Conservation (phyloP, 106 monocot genomes). For the Dendrobium huoshanense region DNA sequence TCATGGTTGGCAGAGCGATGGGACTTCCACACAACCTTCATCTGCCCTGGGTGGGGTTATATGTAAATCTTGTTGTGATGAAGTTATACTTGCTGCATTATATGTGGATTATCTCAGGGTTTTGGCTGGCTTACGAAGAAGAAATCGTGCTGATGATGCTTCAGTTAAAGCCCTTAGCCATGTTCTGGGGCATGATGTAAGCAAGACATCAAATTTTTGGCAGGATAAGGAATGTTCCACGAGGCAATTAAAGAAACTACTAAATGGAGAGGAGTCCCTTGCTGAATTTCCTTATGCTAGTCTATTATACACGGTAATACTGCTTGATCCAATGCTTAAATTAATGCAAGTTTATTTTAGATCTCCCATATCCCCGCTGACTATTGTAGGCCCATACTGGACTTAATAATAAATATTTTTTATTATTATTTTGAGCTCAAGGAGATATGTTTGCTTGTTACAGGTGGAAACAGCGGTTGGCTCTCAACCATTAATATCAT, state of each 20-base stretch:
- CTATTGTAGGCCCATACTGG: background rate
- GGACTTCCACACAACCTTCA: slow-evolving; percentile 11
- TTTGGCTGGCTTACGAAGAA: slow-evolving; percentile 59
- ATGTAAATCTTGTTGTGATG: slow-evolving; percentile 74
- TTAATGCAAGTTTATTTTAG: background rate
- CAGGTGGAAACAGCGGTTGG: slow-evolving; percentile 72
- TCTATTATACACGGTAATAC: slow-evolving; percentile 56
- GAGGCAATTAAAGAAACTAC: slow-evolving; percentile 38
- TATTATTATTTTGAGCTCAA: background rate
- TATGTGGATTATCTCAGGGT: slow-evolving; percentile 87
- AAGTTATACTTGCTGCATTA: slow-evolving; percentile 51
- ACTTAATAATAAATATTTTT: background rate
- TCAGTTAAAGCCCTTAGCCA: slow-evolving; percentile 47
- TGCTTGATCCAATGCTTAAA: background rate
- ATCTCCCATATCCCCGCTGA: background rate
- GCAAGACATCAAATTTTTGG: slow-evolving; percentile 14
- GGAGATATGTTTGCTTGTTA: slow-evolving; percentile 5
- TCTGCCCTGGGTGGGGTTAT: slow-evolving; percentile 36
- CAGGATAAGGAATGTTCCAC: slow-evolving; percentile 29
- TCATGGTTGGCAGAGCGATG: slow-evolving; percentile 53
- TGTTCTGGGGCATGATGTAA: slow-evolving; percentile 33
- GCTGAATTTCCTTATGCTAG: slow-evolving; percentile 92
- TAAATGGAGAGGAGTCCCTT: slow-evolving; percentile 75
- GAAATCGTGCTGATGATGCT: slow-evolving; percentile 57
- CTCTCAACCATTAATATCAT: slow-evolving; percentile 66